phyloP scores from a whole-genome alignment of 768 basidiomycete genomes.

The Agaricus blazei region DNA sequence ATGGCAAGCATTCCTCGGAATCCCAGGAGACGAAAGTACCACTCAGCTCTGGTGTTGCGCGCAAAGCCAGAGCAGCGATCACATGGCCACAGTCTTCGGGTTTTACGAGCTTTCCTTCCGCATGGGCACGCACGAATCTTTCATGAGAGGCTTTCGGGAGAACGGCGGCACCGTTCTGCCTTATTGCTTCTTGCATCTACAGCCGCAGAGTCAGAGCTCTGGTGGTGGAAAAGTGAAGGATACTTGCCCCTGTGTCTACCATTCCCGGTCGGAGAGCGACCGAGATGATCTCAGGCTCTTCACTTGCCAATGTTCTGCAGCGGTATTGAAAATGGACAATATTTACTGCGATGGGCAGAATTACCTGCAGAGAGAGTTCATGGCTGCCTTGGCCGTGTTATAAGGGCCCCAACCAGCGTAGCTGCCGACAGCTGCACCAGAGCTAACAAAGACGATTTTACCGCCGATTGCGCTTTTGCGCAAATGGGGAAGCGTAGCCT shows the following conservation, averaged over 20 bases:
- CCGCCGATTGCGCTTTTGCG: conserved; percentile 55
- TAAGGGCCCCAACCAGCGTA: conserved; percentile 76
- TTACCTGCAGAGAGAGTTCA: conserved; percentile 82
- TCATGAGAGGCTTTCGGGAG: conserved; percentile 55
- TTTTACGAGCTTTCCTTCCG: conserved; percentile 65
- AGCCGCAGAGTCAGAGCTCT: not conserved
- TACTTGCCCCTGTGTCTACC: conserved; percentile 74
- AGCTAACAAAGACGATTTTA: conserved; percentile 77
- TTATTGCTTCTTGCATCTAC: conserved; percentile 68
- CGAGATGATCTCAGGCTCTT: conserved; percentile 71
- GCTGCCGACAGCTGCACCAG: conserved; percentile 72
- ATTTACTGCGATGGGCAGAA: not conserved
- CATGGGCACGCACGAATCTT: conserved; percentile 52
- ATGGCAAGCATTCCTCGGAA: conserved; percentile 58
- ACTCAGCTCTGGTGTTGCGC: conserved; percentile 54
- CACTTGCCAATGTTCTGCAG: conserved; percentile 72
- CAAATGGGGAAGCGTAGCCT: conserved; percentile 63
- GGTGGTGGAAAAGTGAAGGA: not conserved
- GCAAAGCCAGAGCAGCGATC: conserved; percentile 70
- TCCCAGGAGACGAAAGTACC: conserved; percentile 85
- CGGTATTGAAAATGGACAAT: not conserved
- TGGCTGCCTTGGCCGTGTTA: conserved; percentile 80
- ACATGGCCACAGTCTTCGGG: conserved; percentile 75
- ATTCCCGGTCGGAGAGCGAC: conserved; percentile 84
- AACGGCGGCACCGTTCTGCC: conserved; percentile 41